Base-by-base conservation (phyloP, 768 basidiomycete species). In the Polyporus arcularius region DNA sequence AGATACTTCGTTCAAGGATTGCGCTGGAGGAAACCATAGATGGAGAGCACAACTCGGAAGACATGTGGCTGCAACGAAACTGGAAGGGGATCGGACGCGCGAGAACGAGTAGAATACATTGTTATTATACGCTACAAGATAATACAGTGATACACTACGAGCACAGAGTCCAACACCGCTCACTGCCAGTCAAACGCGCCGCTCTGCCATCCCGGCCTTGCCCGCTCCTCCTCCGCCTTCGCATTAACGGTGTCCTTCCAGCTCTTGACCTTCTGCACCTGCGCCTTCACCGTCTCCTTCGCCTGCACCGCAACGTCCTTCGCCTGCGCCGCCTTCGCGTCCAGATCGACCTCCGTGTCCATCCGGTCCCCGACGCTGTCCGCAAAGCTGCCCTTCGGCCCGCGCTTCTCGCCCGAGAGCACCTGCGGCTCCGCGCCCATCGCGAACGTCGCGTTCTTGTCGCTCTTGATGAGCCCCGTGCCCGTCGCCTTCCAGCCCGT, bases 351-450 rank as follows among this genome's bases (percentile, higher is more conserved):
- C 9, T 72, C 76, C 0, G 66, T 69, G 5, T 78, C 70, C 47
- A 48, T 14, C 10, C 67, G 68, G 46, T 83, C 75, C 45, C 48
- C 57, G 28, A 77, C 53, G 4, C 74, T 68, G 61, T 77, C 80
- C 3, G 84, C 78, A 4, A 77, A 78, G 2, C 76, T 84, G 3
- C 85, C 89, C 39, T 85, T 67, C 0, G 89, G 89, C 0, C 89
- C 89, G 3, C 76, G 79, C 78, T 91, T 89, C 62, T 85, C 81
- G 0, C 87, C 85, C 30, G 81, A 73, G 31, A 91, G 71, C 35
- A 91, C 83, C 76, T 91, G 89, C 39, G 89, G 89, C 72, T 88
- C 88, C 6, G 82, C 86, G 2, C 89, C 89, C 75, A 90, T 74
- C 0, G 88, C 89, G 50, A 91, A 81, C 51, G 70, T 64, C 45